A percentile compares a stretch with the other conserved stretches of the same genome.
Evolutionary conservation across 1,284 basidiomycete species (phyloP).

Genomic region (Pulchroboletus neoregius): DNA sequence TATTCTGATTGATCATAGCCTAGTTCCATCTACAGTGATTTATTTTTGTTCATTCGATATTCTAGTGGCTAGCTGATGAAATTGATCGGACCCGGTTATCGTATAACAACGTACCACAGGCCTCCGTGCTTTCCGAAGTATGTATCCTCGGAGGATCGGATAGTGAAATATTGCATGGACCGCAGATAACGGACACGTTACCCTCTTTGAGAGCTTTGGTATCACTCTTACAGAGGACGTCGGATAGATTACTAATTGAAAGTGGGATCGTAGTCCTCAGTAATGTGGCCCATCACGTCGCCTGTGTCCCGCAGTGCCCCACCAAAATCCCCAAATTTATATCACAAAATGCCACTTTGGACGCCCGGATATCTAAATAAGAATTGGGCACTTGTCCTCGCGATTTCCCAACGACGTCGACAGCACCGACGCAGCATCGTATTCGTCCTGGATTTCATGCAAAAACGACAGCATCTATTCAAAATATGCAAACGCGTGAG

Average conservation of each 20-base stretch:
- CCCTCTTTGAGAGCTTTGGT: too few relatives aligned
- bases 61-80: too few relatives aligned
- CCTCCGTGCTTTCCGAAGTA: too few relatives aligned
- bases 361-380: slow-evolving; percentile 2
- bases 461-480: slow-evolving; percentile 56
- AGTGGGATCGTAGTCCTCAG: too few relatives aligned
- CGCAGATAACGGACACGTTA: too few relatives aligned
- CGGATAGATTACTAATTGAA: too few relatives aligned
- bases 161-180: too few relatives aligned
- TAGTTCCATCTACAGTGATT: background rate
- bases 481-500: slow-evolving; percentile 5
- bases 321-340: background rate
- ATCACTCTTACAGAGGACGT: too few relatives aligned
- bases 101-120: too few relatives aligned
- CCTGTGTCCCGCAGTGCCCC: background rate
- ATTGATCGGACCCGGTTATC: too few relatives aligned
- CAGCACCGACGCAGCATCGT: slow-evolving; percentile 16
- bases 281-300: background rate
- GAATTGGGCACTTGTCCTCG: background rate
- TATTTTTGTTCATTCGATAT: background rate
- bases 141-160: too few relatives aligned
- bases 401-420: background rate
- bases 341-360: background rate
- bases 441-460: slow-evolving; percentile 46
- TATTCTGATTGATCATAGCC: background rate